Conservation (phyloP, 139 green algal genomes). For the Closterium sp. region DNA sequence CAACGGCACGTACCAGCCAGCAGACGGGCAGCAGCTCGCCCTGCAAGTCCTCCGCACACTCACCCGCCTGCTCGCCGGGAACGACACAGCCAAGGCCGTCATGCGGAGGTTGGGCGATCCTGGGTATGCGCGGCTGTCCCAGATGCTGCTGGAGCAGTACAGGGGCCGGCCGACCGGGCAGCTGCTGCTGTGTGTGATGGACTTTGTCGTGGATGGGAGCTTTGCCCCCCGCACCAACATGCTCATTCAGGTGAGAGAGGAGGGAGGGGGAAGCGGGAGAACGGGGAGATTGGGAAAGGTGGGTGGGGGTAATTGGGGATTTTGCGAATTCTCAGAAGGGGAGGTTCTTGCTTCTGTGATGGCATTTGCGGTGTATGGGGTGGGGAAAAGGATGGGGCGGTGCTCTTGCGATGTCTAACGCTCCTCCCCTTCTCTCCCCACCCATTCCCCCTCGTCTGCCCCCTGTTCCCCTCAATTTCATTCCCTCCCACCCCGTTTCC, state of each 20-base stretch:
- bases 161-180: not conserved
- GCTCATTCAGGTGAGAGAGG: slow-evolving; percentile 17
- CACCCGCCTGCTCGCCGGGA: slow-evolving; percentile 17
- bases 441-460: no score
- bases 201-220: slow-evolving; percentile 27
- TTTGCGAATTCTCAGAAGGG: no score
- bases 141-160: slow-evolving; percentile 21
- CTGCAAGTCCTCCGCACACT: slow-evolving; percentile 40
- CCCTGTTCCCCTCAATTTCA: not conserved
- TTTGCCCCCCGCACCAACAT: slow-evolving; percentile 10
- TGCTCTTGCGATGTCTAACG: no score
- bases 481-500: not conserved
- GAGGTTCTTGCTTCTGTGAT: no score
- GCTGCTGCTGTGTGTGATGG: slow-evolving; percentile 14
- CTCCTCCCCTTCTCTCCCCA: no score
- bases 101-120: slow-evolving; percentile 1
- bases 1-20: not conserved
- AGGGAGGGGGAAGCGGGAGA: not conserved
- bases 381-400: no score
- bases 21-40: slow-evolving; percentile 4
- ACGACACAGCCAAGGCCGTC: slow-evolving; percentile 8
- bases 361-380: no score
- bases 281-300: no score
- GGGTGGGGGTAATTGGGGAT: no score
- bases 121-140: slow-evolving; percentile 2